phyloP scores from a whole-genome alignment of 2,329 filamentous ascomycete species.

The Kalmusia sp. region DNA sequence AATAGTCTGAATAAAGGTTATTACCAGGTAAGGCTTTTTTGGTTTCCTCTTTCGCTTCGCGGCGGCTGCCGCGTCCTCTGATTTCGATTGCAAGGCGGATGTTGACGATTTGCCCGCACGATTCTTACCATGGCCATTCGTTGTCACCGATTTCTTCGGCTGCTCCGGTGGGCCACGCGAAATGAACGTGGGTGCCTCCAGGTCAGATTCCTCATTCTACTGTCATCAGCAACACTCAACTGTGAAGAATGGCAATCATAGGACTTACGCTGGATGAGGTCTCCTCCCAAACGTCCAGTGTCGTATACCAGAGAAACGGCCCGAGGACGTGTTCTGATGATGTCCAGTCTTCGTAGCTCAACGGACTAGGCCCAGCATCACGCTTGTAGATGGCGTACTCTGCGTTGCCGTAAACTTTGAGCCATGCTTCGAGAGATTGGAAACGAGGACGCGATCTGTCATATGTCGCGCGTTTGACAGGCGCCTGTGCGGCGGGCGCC shows the following conservation, averaged over 20 bases:
- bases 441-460: slow-evolving; percentile 11
- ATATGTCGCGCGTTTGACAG: slow-evolving; percentile 11
- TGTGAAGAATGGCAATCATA: not conserved
- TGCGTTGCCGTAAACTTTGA: slow-evolving; percentile 25
- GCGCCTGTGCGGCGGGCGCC: slow-evolving; percentile 28
- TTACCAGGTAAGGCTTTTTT: slow-evolving; percentile 38
- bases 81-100: slow-evolving; percentile 20
- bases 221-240: slow-evolving; percentile 22
- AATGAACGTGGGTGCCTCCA: slow-evolving; percentile 25
- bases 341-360: slow-evolving; percentile 42
- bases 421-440: slow-evolving; percentile 25
- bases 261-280: slow-evolving; percentile 36
- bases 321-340: slow-evolving; percentile 34
- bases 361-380: slow-evolving; percentile 25
- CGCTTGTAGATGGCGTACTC: slow-evolving; percentile 37
- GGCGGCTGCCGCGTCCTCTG: slow-evolving; percentile 28
- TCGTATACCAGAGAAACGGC: slow-evolving; percentile 38
- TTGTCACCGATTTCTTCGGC: slow-evolving; percentile 33
- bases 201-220: slow-evolving; percentile 34
- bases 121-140: slow-evolving; percentile 31
- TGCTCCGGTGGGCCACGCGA: slow-evolving; percentile 27
- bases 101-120: slow-evolving; percentile 23
- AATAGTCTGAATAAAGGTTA: not conserved
- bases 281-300: slow-evolving; percentile 37
- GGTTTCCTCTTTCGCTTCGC: slow-evolving; percentile 38